Conservation (phyloP, 306 rosid species). For the Quercus parvula region DNA sequence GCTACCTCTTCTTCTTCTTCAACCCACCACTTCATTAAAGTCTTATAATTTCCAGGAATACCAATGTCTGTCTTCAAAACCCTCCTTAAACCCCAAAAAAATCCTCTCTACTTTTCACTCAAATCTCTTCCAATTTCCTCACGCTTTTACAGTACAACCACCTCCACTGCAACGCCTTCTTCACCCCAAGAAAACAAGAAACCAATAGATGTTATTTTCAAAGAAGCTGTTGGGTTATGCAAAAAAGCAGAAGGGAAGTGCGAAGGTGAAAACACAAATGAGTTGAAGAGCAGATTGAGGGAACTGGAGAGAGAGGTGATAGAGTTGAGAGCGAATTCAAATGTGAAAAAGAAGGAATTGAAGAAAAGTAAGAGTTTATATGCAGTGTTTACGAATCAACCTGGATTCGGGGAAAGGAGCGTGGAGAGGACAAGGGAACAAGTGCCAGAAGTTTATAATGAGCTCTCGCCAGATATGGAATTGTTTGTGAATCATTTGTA, state of each 20-base stretch:
- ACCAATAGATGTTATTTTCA: constrained; percentile 43
- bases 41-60: too few species aligned
- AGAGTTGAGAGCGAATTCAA: constrained; percentile 18
- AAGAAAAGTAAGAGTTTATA: constrained; percentile 22
- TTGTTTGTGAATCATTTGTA: constrained; percentile 42
- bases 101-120: neutral
- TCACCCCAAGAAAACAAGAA: constrained; percentile 19
- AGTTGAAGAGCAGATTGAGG: constrained; percentile 28
- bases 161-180: neutral
- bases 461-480: constrained; percentile 57
- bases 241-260: constrained; percentile 8
- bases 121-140: constrained; percentile 16
- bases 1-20: too few species aligned
- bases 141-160: constrained; percentile 18
- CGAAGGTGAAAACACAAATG: constrained; percentile 6
- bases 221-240: constrained; percentile 30
- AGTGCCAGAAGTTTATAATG: constrained; percentile 26
- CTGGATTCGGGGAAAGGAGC: neutral
- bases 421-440: constrained; percentile 7
- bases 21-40: too few species aligned
- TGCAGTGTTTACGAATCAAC: constrained; percentile 27
- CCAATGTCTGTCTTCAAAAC: constrained; percentile 36
- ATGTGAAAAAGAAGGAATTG: neutral
- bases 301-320: constrained; percentile 31
- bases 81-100: constrained; percentile 24